Percentiles rank a stretch among this genome's conserved stretches.
phyloP scores from a whole-genome alignment of 371 early-diverging fungal species.

The Lichtheimia hyalospora region DNA sequence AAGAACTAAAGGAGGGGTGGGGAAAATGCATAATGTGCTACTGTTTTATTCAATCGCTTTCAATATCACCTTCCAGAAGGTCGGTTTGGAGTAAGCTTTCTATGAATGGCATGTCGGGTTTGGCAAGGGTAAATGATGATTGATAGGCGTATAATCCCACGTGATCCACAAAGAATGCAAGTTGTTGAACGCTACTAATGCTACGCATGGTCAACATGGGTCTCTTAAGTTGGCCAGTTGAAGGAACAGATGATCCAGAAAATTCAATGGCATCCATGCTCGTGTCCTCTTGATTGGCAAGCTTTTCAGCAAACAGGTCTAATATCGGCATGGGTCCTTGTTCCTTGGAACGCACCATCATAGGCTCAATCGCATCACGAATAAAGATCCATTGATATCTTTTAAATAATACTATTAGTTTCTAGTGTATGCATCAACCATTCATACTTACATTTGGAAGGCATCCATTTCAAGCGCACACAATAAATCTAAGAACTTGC shows the following conservation, averaged over 20 bases:
- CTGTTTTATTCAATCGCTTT: constrained; percentile 6
- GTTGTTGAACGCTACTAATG: constrained; percentile 66
- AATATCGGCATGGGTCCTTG: constrained; percentile 58
- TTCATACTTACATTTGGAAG: constrained; percentile 73
- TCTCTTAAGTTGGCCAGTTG: constrained; percentile 53
- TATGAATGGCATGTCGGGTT: constrained; percentile 75
- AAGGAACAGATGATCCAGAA: constrained; percentile 19
- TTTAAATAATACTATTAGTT: not conserved
- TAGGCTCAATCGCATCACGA: constrained; percentile 74
- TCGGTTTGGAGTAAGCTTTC: constrained; percentile 75
- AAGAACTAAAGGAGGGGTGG: too few species aligned
- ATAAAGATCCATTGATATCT: constrained; percentile 94
- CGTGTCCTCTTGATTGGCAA: constrained; percentile 16
- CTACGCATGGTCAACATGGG: constrained; percentile 74
- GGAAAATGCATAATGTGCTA: too few species aligned
- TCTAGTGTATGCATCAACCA: not conserved
- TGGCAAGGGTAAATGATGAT: constrained; percentile 65
- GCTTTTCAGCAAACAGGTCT: constrained; percentile 54
- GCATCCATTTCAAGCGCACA: constrained; percentile 78
- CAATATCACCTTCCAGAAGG: constrained; percentile 59
- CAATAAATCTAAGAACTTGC: constrained; percentile 86
- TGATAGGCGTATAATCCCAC: constrained; percentile 75
- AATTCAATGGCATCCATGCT: not conserved
- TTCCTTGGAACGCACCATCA: constrained; percentile 38
- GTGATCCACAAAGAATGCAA: constrained; percentile 75